Evolutionary conservation across 306 rosid species (phyloP), one percentile per base, ranked within the genome.

Genomic region (Vicia villosa): DNA sequence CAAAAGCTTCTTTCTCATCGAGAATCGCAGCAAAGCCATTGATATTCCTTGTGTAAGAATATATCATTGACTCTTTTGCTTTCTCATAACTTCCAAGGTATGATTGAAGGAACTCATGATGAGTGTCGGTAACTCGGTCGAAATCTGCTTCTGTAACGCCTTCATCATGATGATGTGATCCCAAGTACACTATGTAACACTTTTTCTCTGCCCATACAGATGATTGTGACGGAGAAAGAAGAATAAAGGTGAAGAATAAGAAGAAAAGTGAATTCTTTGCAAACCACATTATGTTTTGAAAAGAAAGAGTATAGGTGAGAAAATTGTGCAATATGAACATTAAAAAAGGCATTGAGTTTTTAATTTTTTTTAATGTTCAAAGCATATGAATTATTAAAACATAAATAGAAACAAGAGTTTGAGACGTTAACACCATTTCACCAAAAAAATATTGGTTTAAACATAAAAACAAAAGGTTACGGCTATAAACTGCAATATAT

Each of bases 181-280:
- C 97, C 65, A 91, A 65, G 83, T 88, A 84, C 66, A 91, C 95
- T 73, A 91, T 43, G 64, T 91, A 88, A 3, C 88, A 58, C 95
- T 88, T 19, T 84, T 22, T 46, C 20, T 19, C n/a, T 5, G 92
- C 92, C 42, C 79, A 79, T 74, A 83, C 68, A n/a, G 88, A 81
- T 58, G 83, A 56, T 34, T 81, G 87, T 19, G 84, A 77, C 56
- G 80, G 59, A 69, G 74, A 82, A 38, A 81, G 65, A 47, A 81
- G 30, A 24, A 82, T 0, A n/a, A n/a, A n/a, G 70, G 75, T 55
- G 3, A 77, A 57, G 3, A 68, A 63, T 1, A 61, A 42, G 50
- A 86, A 4, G 42, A 79, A 51, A 46, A 68, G 10, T n/a, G 69
- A 68, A 79, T 56, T 66, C 52, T 84, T 82, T 45, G 10, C 24